Evolutionary conservation across 2,329 filamentous ascomycete genomes (phyloP).

Genomic region (Botrytis elliptica): DNA sequence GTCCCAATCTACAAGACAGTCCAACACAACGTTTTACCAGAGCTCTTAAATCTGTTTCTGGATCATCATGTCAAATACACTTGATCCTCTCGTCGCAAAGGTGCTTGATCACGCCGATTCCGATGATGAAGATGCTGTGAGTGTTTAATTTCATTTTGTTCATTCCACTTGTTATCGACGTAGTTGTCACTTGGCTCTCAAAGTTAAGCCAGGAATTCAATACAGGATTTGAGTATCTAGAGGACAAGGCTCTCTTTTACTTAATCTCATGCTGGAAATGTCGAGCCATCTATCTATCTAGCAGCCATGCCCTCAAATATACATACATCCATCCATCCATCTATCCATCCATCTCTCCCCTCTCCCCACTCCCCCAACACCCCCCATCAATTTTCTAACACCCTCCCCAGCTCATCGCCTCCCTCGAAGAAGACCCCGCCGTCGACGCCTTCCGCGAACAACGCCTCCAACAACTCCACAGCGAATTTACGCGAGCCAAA

Average conservation of each 20-base stretch:
- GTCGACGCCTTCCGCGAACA: conserved; percentile 56
- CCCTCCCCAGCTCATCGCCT: conserved; percentile 52
- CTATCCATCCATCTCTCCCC: no score
- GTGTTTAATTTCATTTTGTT: not conserved
- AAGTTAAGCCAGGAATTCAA: not conserved
- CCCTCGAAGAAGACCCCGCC: conserved; percentile 52
- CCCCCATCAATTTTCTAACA: not conserved
- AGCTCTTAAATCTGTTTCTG: not conserved
- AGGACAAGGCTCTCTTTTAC: not conserved
- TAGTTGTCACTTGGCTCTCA: not conserved
- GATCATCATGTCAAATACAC: conserved; percentile 20
- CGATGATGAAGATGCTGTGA: conserved; percentile 54
- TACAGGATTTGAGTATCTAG: not conserved
- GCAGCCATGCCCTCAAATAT: not conserved
- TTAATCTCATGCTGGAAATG: not conserved
- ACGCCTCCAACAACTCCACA: conserved; percentile 56
- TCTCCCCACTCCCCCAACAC: no score
- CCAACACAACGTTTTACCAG: not conserved
- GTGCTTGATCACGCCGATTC: conserved; percentile 46
- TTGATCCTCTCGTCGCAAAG: conserved; percentile 52
- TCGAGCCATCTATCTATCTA: not conserved
- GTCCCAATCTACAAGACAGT: not conserved
- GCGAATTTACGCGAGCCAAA: conserved; percentile 53
- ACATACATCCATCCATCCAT: not conserved
- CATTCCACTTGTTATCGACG: not conserved